phyloP scores from a whole-genome alignment of 169 alveolate genomes.

The Plasmodium billcollinsi region DNA sequence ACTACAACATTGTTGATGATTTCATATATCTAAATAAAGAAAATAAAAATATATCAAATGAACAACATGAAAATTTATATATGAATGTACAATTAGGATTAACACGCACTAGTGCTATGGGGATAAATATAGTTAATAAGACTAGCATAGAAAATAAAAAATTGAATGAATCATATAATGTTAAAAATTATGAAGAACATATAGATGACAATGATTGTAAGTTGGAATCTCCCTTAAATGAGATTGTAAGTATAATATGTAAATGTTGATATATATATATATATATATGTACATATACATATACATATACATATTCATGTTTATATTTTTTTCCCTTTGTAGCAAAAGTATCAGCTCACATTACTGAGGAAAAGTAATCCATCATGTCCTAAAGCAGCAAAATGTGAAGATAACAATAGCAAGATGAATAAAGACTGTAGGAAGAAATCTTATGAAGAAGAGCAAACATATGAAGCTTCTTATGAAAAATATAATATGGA shows the following conservation, averaged over 20 bases:
- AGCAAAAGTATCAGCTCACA: slow-evolving; percentile 69
- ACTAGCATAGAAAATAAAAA: slow-evolving; percentile 11
- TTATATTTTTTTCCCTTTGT: background rate
- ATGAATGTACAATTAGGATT: slow-evolving; percentile 43
- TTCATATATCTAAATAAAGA: slow-evolving; percentile 52
- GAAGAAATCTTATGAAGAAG: background rate
- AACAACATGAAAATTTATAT: slow-evolving; percentile 16
- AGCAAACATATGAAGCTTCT: slow-evolving; percentile 7
- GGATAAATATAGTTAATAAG: slow-evolving; percentile 13
- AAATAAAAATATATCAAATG: slow-evolving; percentile 21
- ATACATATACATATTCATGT: background rate
- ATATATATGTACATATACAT: background rate
- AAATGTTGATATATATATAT: background rate
- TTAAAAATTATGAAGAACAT: slow-evolving; percentile 8
- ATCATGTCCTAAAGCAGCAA: slow-evolving; percentile 34
- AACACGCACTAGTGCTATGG: slow-evolving; percentile 61
- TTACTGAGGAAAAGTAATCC: slow-evolving; percentile 58
- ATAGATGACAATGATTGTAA: slow-evolving; percentile 14
- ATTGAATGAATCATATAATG: slow-evolving; percentile 18
- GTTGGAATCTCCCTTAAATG: slow-evolving; percentile 68
- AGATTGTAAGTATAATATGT: slow-evolving; percentile 39
- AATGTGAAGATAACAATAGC: slow-evolving; percentile 2
- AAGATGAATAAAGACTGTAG: background rate
- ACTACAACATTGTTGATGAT: slow-evolving; percentile 49
- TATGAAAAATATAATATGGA: slow-evolving; percentile 9